phyloP scores from a whole-genome alignment of 208 protist genomes.

The Angomonas ambiguus region DNA sequence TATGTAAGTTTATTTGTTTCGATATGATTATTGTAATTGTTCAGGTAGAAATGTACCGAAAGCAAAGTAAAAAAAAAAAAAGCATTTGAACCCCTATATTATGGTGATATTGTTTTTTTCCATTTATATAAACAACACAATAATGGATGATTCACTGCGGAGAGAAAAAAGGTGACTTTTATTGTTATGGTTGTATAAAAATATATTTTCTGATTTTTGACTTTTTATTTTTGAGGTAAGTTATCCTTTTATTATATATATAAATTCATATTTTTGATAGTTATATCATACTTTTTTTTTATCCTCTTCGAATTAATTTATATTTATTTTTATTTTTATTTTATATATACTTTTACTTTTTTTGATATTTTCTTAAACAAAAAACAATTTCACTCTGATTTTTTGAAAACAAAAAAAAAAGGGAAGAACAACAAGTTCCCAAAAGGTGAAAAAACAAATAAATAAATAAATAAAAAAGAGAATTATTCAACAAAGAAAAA shows the following conservation, averaged over 20 bases:
- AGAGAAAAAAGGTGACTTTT: neutral
- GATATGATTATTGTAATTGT: neutral
- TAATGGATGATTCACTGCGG: slow-evolving; percentile 7
- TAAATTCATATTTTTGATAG: no score
- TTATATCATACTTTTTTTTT: slow-evolving; percentile 18
- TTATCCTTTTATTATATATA: no score
- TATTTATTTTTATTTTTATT: slow-evolving; percentile 15
- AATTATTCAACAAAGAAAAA: neutral
- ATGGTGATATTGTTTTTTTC: slow-evolving; percentile 16
- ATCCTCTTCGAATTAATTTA: slow-evolving; percentile 18
- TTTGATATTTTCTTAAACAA: neutral
- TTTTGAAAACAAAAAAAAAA: neutral
- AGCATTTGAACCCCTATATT: neutral
- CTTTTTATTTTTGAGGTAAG: slow-evolving; percentile 4
- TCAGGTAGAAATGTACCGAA: slow-evolving; percentile 2
- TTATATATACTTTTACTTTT: slow-evolving; percentile 5
- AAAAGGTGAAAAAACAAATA: slow-evolving; percentile 1
- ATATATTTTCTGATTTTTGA: neutral
- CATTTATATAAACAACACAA: no score
- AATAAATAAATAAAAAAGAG: slow-evolving; percentile 9
- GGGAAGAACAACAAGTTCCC: neutral
- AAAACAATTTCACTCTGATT: neutral
- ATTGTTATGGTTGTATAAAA: neutral
- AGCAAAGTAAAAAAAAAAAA: slow-evolving; percentile 17
- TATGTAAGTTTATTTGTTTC: neutral